Evolutionary conservation across 2,329 filamentous ascomycete species (phyloP).

Genomic region (Colletotrichum theobromicola): DNA sequence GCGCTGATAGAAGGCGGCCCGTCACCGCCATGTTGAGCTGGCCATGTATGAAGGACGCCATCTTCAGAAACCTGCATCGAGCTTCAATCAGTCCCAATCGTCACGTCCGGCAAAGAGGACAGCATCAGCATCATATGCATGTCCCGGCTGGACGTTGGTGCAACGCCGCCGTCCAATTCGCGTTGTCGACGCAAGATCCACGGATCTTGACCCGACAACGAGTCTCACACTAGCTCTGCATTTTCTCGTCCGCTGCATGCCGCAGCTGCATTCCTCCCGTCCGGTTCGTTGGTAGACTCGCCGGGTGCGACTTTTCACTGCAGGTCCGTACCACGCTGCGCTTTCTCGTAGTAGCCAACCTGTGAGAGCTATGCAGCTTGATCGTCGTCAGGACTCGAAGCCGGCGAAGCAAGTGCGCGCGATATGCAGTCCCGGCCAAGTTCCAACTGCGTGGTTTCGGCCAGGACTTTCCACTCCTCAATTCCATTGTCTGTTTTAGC

Average conservation of each 20-base stretch:
- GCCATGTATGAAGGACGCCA: not conserved
- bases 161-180: constrained; percentile 7
- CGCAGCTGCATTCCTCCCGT: constrained; percentile 14
- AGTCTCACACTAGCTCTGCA: not conserved
- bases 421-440: not conserved
- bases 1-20: constrained; percentile 7
- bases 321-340: constrained; percentile 14
- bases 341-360: constrained; percentile 2
- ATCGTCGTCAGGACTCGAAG: constrained; percentile 3
- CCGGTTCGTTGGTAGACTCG: constrained; percentile 17
- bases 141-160: not conserved
- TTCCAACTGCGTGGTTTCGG: constrained; percentile 1
- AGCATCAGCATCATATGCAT: not conserved
- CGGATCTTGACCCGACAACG: constrained; percentile 12
- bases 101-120: not conserved
- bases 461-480: not conserved
- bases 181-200: constrained; percentile 8
- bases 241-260: constrained; percentile 6
- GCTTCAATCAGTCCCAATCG: not conserved
- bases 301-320: constrained; percentile 20
- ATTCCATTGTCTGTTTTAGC: not conserved
- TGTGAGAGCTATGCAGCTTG: not conserved
- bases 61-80: not conserved
- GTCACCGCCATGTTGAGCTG: constrained; percentile 4
- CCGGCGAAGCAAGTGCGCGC: not conserved